These are phyloP conservation scores for Abelmoschus esculentus DNA, from an alignment of 345 rosid species.

Conservation along the genomic window DNA sequence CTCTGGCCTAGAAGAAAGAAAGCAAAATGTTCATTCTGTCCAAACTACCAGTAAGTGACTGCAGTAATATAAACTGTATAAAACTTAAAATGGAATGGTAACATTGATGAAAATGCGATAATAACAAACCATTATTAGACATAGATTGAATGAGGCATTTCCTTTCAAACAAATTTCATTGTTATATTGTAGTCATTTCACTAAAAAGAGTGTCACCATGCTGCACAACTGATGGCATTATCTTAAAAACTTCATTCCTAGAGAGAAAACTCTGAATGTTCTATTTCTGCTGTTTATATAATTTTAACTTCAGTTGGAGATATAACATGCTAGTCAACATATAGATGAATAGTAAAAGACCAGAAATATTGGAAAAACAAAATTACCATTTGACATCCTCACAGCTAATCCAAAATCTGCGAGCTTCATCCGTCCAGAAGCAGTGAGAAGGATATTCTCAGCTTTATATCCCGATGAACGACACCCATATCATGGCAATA, in stretches of 20 bases:
- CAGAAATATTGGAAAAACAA: neutral
- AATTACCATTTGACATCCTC: slow-evolving; percentile 14
- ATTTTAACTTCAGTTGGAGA: no score
- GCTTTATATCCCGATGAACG: slow-evolving; percentile 14
- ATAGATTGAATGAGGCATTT: neutral
- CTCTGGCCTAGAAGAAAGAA: slow-evolving; percentile 11
- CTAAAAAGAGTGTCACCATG: neutral
- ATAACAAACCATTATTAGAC: neutral
- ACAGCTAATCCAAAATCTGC: slow-evolving; percentile 13
- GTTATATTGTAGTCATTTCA: neutral
- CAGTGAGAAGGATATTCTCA: neutral
- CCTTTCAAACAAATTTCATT: neutral
- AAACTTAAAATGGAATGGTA: neutral
- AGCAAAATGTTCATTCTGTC: neutral
- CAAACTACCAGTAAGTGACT: neutral
- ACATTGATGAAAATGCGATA: neutral
- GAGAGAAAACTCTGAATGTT: no score
- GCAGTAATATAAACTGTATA: neutral
- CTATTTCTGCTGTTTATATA: no score
- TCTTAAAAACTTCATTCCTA: no score
- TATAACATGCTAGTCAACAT: neutral
- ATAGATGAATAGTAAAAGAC: neutral
- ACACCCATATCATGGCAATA: slow-evolving; percentile 16
- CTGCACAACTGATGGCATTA: neutral
- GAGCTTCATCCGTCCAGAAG: slow-evolving; percentile 13